Evolutionary conservation across 805 yeast genomes (phyloP), one percentile per base, ranked within the genome.

Genomic region (Zygosaccharomyces gambellarensis): DNA sequence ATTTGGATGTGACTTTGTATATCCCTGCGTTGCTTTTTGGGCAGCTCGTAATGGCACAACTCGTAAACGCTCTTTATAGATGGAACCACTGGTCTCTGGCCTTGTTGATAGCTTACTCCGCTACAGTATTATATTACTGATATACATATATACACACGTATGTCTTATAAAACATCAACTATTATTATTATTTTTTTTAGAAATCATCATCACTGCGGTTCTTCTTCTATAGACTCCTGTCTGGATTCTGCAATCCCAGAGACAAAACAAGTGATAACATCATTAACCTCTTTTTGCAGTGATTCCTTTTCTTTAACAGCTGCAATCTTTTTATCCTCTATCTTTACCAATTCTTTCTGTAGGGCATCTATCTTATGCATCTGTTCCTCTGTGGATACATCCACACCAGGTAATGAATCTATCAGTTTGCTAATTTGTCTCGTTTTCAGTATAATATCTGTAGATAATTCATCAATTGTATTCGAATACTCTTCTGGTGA

Each of bases 391-490:
- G 87, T 85, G 1, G 90, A 80, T 1, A 85, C 90, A 7, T 95
- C 97, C 2, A 89, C 87, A 10, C 97, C 98, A 0, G 99, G 99
- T 39, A 92, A 71, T 2, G 95, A 81, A 62, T 87, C 95, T 36
- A 92, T 90, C 25, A 92, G 78, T 60, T 87, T 82, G 36, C 87
- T 78, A 12, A 92, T 86, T 65, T 94, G 98, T 58, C 95, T 78
- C 4, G 95, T 80, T 62, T 90, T 90, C 50, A 89, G 69, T 23
- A 90, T 87, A 7, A 92, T 78, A 63, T 92, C 99, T 0, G 87
- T 80, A 2, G 96, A 79, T 7, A 94, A 73, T 62, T 94, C 98
- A 57, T 80, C 81, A 42, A 82, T 75, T 25, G 83, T 85, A 52
- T 74, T 67, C 27, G 58, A 46, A 47, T 68, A 70, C 39, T 71